phyloP scores from a whole-genome alignment of 805 yeast species.

The Kuraishia borneana region DNA sequence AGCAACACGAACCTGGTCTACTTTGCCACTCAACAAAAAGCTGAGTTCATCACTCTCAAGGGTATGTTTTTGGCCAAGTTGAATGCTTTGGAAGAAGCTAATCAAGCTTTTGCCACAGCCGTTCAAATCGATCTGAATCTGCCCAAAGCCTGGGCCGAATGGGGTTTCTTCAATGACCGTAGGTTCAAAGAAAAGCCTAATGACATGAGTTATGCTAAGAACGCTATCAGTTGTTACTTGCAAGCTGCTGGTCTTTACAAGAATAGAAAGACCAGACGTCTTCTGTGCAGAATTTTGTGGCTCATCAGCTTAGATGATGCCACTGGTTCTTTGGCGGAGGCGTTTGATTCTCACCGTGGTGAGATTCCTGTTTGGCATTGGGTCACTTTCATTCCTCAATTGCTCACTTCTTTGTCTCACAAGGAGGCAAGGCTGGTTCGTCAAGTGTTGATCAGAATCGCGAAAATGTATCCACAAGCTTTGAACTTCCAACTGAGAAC shows the following conservation, averaged over 20 bases:
- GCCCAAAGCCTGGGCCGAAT: slow-evolving; percentile 99
- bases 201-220: slow-evolving; percentile 77
- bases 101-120: slow-evolving; percentile 96
- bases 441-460: slow-evolving; percentile 79
- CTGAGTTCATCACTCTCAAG: slow-evolving; percentile 93
- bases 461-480: slow-evolving; percentile 96
- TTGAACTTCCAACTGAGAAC: slow-evolving; percentile 92
- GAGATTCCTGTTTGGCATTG: slow-evolving; percentile 99
- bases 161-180: slow-evolving; percentile 94
- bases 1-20: slow-evolving; percentile 93
- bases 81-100: slow-evolving; percentile 87
- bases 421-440: slow-evolving; percentile 86
- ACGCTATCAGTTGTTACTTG: slow-evolving; percentile 89
- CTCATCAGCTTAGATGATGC: slow-evolving; percentile 83
- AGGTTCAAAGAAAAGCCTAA: slow-evolving; percentile 75
- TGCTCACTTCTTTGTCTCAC: slow-evolving; percentile 80
- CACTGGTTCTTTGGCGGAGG: slow-evolving; percentile 67
- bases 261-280: slow-evolving; percentile 79
- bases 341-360: slow-evolving; percentile 86
- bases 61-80: slow-evolving; percentile 95
- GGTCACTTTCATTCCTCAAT: slow-evolving; percentile 94
- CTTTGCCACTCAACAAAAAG: slow-evolving; percentile 95
- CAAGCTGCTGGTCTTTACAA: slow-evolving; percentile 97
- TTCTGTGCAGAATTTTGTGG: slow-evolving; percentile 88
- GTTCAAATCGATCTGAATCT: slow-evolving; percentile 89